Evolutionary conservation across 768 basidiomycete species (phyloP).

Genomic region (Phaeotremella fagi): DNA sequence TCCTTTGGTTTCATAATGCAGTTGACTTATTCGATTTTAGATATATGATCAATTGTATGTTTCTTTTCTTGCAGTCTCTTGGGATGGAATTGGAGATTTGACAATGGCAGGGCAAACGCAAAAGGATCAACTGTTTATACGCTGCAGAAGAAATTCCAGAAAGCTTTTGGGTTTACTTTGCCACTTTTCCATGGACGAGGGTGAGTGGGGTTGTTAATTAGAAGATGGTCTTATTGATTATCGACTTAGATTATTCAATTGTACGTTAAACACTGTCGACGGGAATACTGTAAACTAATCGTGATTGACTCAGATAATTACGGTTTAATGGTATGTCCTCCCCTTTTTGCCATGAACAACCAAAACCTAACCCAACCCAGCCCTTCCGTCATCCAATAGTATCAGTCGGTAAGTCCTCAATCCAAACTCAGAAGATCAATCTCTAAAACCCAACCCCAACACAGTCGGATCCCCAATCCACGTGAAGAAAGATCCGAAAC

Average conservation of each 20-base stretch:
- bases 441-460: too few relatives aligned
- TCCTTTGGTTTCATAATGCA: not conserved
- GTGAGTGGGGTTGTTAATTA: slow-evolving; percentile 25
- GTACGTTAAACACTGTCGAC: slow-evolving; percentile 53
- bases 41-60: slow-evolving; percentile 87
- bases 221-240: slow-evolving; percentile 4
- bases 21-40: slow-evolving; percentile 50
- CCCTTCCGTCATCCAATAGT: slow-evolving; percentile 93
- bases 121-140: slow-evolving; percentile 81
- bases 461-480: slow-evolving; percentile 88
- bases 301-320: slow-evolving; percentile 64
- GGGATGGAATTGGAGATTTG: not conserved
- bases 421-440: too few relatives aligned
- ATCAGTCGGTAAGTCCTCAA: slow-evolving; percentile 90
- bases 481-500: slow-evolving; percentile 69
- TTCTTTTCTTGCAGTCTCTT: not conserved
- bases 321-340: slow-evolving; percentile 65
- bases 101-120: slow-evolving; percentile 60
- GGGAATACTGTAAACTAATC: not conserved
- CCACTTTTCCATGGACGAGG: slow-evolving; percentile 97
- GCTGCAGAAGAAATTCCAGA: slow-evolving; percentile 86
- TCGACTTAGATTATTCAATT: slow-evolving; percentile 64
- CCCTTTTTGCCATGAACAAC: too few relatives aligned
- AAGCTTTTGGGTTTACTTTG: slow-evolving; percentile 87
- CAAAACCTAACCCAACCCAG: slow-evolving; percentile 36